Conservation (phyloP, 1,139 yeast species). For the Candida labiduridarum region DNA sequence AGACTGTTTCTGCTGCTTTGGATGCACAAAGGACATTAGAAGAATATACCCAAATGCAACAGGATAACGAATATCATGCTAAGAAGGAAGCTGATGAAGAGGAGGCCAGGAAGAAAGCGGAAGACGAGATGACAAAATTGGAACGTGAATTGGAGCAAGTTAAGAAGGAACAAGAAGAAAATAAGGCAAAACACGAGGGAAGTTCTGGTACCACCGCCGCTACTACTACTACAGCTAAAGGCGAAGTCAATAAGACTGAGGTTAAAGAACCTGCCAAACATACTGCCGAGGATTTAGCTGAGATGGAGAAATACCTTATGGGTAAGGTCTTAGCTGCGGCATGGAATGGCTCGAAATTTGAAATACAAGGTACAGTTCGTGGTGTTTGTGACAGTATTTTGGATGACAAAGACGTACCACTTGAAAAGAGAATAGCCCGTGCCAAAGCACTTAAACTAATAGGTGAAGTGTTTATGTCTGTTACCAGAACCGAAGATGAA, state of each 20-base stretch:
- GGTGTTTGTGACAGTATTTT: conserved; percentile 83
- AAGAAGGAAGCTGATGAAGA: conserved; percentile 40
- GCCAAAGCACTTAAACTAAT: conserved; percentile 77
- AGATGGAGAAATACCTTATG: conserved; percentile 81
- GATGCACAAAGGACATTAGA: conserved; percentile 92
- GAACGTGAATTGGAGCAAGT: conserved; percentile 26
- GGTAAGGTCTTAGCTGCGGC: conserved; percentile 95
- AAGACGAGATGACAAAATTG: conserved; percentile 21
- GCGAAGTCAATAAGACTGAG: conserved; percentile 14
- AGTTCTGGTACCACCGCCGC: not conserved
- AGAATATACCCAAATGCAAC: conserved; percentile 74
- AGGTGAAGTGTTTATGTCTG: conserved; percentile 70
- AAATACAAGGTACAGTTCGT: conserved; percentile 84
- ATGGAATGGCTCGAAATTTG: conserved; percentile 92
- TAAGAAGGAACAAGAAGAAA: conserved; percentile 18
- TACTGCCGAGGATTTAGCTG: conserved; percentile 79
- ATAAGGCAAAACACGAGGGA: conserved; percentile 12
- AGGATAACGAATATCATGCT: conserved; percentile 53
- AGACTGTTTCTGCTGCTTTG: conserved; percentile 79
- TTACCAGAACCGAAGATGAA: conserved; percentile 78
- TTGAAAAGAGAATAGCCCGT: conserved; percentile 63
- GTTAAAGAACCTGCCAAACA: conserved; percentile 50
- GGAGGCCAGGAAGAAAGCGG: conserved; percentile 23
- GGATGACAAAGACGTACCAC: conserved; percentile 59
- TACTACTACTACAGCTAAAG: conserved; percentile 12